Percentiles rank a stretch among this genome's conserved stretches.
Evolutionary conservation across 2,329 filamentous ascomycete genomes (phyloP).

Genomic region (Aspergillus sp.): DNA sequence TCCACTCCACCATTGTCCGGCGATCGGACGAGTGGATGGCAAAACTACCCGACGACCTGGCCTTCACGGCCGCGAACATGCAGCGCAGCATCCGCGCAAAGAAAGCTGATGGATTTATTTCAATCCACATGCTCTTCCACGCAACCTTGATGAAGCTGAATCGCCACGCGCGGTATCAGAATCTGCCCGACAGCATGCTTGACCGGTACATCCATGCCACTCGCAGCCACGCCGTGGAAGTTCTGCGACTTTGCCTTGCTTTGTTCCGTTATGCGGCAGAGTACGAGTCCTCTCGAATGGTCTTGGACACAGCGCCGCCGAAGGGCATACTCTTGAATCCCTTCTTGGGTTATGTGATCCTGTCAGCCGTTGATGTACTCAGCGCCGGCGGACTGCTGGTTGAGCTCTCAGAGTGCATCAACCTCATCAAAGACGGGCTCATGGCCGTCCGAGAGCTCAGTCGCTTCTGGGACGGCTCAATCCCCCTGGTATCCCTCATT

Average conservation of each 20-base stretch:
- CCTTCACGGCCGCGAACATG: constrained; percentile 58
- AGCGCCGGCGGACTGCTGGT: constrained; percentile 58
- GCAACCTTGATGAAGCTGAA: constrained; percentile 64
- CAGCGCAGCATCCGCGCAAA: constrained; percentile 54
- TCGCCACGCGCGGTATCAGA: constrained; percentile 53
- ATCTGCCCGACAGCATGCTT: constrained; percentile 42
- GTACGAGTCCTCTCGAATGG: constrained; percentile 18
- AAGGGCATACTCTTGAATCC: constrained; percentile 54
- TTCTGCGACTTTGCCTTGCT: constrained; percentile 47
- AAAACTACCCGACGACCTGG: constrained; percentile 55
- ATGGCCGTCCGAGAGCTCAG: constrained; percentile 57
- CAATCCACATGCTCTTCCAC: constrained; percentile 67
- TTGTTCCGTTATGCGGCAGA: constrained; percentile 24
- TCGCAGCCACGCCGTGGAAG: constrained; percentile 52
- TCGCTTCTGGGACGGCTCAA: constrained; percentile 60
- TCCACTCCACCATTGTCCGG: constrained; percentile 53
- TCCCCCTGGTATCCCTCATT: constrained; percentile 51
- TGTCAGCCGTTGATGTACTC: constrained; percentile 66
- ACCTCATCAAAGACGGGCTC: constrained; percentile 54
- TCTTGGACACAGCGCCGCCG: constrained; percentile 18
- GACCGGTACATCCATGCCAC: constrained; percentile 50
- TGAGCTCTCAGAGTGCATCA: constrained; percentile 53
- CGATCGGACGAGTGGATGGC: constrained; percentile 59
- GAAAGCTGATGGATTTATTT: constrained; percentile 60
- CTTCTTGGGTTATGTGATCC: constrained; percentile 61